These are phyloP conservation scores for Chlamydomonas schloesseri DNA, from an alignment of 139 green algal species.

Conservation along the genomic window DNA sequence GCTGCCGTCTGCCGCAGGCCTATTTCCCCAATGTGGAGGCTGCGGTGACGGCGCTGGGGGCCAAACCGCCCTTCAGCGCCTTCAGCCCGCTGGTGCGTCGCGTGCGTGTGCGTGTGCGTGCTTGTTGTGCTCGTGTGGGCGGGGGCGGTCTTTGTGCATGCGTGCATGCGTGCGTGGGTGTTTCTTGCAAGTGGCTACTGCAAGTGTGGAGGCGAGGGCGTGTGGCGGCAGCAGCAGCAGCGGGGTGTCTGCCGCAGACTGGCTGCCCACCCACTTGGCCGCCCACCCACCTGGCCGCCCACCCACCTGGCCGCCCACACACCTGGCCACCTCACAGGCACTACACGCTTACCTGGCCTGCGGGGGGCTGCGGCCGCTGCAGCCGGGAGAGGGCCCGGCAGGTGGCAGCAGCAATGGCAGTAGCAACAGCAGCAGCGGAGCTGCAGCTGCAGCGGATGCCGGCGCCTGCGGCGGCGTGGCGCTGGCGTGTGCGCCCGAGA, in stretches of 20 bases:
- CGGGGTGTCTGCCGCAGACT: too few relatives aligned
- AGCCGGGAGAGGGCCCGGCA: background rate
- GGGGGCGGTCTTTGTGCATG: background rate
- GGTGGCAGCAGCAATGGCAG: background rate
- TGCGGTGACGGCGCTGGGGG: background rate
- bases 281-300: background rate
- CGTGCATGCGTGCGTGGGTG: background rate
- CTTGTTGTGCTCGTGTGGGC: background rate
- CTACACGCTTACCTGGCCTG: constrained; percentile 38
- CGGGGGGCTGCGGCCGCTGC: constrained; percentile 6
- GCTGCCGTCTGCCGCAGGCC: background rate
- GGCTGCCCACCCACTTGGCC: background rate
- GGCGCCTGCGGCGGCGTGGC: background rate
- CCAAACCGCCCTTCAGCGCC: constrained; percentile 45
- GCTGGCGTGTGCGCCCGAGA: constrained; percentile 35
- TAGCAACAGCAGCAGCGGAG: background rate
- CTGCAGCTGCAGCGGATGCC: background rate
- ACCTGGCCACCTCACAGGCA: background rate
- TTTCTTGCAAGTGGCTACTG: background rate
- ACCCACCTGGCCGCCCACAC: background rate
- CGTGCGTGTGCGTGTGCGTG: background rate
- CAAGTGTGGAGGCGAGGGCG: too few relatives aligned
- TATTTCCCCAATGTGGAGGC: constrained; percentile 5
- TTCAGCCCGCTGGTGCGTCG: constrained; percentile 20
- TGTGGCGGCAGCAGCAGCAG: too few relatives aligned